Evolutionary conservation across 805 yeast genomes (phyloP).

Genomic region (Blastobotrys terrestris): DNA sequence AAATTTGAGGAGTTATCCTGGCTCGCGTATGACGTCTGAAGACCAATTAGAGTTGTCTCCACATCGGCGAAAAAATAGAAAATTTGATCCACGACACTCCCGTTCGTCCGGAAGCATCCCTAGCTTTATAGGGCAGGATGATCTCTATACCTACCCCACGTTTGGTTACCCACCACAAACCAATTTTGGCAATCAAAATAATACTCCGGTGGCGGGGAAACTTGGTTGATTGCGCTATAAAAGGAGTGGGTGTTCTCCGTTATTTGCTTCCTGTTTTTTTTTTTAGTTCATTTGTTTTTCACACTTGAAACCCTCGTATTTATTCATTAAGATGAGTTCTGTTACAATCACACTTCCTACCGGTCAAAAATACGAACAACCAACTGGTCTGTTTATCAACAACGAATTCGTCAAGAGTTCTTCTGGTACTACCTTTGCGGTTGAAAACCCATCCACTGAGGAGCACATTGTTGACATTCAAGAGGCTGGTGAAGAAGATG

Average conservation of each 20-base stretch:
- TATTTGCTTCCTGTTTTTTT: not conserved
- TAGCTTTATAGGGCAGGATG: too few relatives aligned
- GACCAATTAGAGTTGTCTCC: too few relatives aligned
- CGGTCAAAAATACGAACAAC: slow-evolving; percentile 64
- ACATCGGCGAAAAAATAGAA: too few relatives aligned
- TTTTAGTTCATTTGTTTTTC: not conserved
- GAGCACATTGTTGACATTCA: slow-evolving; percentile 59
- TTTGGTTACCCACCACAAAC: not conserved
- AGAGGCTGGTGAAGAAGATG: slow-evolving; percentile 71
- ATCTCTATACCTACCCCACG: too few relatives aligned
- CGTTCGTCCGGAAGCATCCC: not conserved
- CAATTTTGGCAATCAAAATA: not conserved
- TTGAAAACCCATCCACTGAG: slow-evolving; percentile 38
- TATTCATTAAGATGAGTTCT: not conserved
- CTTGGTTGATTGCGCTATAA: not conserved
- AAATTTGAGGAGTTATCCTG: too few relatives aligned
- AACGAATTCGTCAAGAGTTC: slow-evolving; percentile 64
- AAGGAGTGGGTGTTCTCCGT: not conserved
- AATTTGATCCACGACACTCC: not conserved
- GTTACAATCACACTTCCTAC: slow-evolving; percentile 52
- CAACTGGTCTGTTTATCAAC: slow-evolving; percentile 84
- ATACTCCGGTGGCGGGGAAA: not conserved
- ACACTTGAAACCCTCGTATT: not conserved
- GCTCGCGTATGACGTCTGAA: too few relatives aligned
- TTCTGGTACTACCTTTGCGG: slow-evolving; percentile 49